Evolutionary conservation across 2,329 filamentous ascomycete genomes (phyloP).

Genomic region (Nemania serpens): DNA sequence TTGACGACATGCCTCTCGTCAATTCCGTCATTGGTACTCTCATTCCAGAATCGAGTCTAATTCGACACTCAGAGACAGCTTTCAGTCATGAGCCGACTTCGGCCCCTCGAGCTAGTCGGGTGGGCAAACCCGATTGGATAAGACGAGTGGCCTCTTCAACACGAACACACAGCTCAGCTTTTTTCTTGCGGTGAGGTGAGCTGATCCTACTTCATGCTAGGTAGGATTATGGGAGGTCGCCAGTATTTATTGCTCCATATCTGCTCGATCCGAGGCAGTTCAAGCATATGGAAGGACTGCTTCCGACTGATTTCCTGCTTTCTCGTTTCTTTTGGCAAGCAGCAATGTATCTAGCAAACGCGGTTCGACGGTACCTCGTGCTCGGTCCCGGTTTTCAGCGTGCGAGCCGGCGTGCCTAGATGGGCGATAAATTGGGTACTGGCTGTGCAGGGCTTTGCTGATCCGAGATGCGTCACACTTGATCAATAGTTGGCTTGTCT

Average conservation of each 20-base stretch:
- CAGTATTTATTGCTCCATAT: not conserved
- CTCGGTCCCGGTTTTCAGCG: conserved; percentile 6
- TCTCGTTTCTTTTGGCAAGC: not conserved
- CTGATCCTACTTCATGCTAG: not conserved
- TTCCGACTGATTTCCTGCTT: conserved; percentile 7
- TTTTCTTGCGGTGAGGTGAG: conserved; percentile 23
- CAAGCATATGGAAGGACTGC: conserved; percentile 14
- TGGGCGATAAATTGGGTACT: too few relatives aligned
- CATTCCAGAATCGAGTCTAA: conserved; percentile 17
- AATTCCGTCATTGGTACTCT: conserved; percentile 25
- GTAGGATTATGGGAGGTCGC: not conserved
- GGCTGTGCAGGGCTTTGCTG: not conserved
- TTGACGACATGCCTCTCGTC: conserved; percentile 27
- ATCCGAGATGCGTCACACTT: not conserved
- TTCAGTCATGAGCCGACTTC: conserved; percentile 16
- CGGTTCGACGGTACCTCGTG: not conserved
- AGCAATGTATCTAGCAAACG: not conserved
- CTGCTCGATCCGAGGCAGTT: not conserved
- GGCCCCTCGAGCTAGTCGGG: conserved; percentile 1
- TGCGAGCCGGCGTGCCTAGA: conserved; percentile 1
- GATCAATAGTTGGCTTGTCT: conserved; percentile 3
- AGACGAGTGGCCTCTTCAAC: not conserved
- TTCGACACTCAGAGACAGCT: not conserved
- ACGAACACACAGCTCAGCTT: conserved; percentile 11
- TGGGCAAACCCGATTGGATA: conserved; percentile 15